These are phyloP conservation scores for Globisporangium orthogonon DNA, from an alignment of 352 stramenopile genomes.

Conservation along the genomic window DNA sequence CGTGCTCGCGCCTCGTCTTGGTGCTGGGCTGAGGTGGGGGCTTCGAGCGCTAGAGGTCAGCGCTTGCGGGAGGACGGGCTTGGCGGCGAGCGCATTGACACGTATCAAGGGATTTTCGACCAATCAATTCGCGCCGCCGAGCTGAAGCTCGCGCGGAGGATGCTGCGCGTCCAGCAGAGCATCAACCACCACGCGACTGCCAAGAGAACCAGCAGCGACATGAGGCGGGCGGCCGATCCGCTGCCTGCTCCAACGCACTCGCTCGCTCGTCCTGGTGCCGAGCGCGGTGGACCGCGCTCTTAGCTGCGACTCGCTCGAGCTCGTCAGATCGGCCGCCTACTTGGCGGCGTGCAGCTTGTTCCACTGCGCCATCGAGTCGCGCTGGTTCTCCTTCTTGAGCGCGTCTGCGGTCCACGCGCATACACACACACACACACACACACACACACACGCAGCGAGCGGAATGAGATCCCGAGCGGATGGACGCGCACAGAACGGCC, in stretches of 20 bases:
- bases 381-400: constrained; percentile 79
- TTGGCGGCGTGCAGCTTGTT: constrained; percentile 62
- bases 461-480: too few species aligned
- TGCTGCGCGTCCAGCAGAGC: not conserved
- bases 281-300: not conserved
- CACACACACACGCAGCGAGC: not conserved
- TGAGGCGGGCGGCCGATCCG: too few species aligned
- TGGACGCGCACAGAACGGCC: too few species aligned
- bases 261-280: not conserved
- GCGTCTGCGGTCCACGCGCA: constrained; percentile 29
- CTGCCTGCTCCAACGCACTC: not conserved
- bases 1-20: not conserved
- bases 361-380: constrained; percentile 63
- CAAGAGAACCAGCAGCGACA: not conserved
- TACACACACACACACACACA: not conserved
- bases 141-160: not conserved
- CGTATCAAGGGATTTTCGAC: not conserved
- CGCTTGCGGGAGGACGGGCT: not conserved
- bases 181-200: not conserved
- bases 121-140: not conserved
- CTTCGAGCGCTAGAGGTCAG: not conserved
- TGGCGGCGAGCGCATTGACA: not conserved
- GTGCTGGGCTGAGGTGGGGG: too few species aligned
- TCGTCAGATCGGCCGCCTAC: too few species aligned
- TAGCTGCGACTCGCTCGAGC: too few species aligned